phyloP scores from a whole-genome alignment of 1,139 yeast genomes.

The Taphrina pruni region DNA sequence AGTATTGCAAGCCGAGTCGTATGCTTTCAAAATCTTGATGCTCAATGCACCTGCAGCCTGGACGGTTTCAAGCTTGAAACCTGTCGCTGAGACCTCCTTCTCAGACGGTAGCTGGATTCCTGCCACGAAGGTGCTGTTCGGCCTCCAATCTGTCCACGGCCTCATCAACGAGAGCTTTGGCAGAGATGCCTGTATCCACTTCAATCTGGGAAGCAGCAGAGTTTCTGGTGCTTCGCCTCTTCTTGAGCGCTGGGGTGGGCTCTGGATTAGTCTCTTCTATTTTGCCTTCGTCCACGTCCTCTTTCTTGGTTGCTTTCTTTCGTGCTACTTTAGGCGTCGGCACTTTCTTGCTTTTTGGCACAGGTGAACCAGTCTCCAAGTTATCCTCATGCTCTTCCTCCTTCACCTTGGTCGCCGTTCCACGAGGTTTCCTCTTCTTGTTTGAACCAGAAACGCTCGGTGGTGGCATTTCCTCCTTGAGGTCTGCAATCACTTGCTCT shows the following conservation, averaged over 20 bases:
- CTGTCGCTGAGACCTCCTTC: neutral
- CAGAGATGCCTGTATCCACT: slow-evolving; percentile 37
- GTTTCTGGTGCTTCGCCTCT: slow-evolving; percentile 10
- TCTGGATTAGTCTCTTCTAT: neutral
- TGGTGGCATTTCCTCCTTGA: slow-evolving; percentile 3
- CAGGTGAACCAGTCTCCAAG: neutral
- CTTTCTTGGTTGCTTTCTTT: neutral
- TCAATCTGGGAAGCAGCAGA: slow-evolving; percentile 29
- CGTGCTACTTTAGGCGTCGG: neutral
- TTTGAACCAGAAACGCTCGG: neutral
- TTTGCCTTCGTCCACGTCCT: neutral
- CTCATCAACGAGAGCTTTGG: slow-evolving; percentile 44
- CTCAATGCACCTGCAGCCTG: no score
- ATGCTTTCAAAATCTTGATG: no score
- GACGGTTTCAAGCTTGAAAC: no score
- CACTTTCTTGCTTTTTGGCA: neutral
- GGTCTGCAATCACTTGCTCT: slow-evolving; percentile 5
- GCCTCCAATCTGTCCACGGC: slow-evolving; percentile 38
- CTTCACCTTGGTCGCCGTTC: neutral
- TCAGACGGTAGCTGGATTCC: neutral
- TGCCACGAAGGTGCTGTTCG: slow-evolving; percentile 6
- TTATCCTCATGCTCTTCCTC: slow-evolving; percentile 3
- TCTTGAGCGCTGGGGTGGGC: neutral
- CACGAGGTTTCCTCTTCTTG: slow-evolving; percentile 12
- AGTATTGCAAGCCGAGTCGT: no score